phyloP scores from a whole-genome alignment of 192 early-diverging fungal species.

The Entophlyctis helioformis region DNA sequence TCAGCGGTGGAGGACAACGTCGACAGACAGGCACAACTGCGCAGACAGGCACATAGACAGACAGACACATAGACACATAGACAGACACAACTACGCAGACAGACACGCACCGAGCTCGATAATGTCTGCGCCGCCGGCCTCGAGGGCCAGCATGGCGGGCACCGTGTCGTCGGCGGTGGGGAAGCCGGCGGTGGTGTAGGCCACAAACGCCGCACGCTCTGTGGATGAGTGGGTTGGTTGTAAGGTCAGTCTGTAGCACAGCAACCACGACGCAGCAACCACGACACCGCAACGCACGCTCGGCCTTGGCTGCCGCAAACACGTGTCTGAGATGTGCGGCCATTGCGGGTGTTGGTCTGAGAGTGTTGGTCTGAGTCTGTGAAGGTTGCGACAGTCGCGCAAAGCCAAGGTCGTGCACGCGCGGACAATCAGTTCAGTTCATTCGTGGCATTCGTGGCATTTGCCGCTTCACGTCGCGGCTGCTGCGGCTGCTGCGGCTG shows the following conservation, averaged over 20 bases:
- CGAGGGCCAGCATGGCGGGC: slow-evolving; percentile 73
- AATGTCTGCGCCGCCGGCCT: slow-evolving; percentile 85
- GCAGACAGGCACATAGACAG: too few relatives aligned
- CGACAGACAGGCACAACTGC: not conserved
- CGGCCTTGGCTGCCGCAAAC: slow-evolving; percentile 10
- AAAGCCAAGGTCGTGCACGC: too few relatives aligned
- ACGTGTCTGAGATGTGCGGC: slow-evolving; percentile 7
- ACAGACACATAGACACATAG: too few relatives aligned
- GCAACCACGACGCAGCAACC: not conserved
- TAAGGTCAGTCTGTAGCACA: not conserved
- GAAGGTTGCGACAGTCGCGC: too few relatives aligned
- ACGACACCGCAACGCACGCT: not conserved
- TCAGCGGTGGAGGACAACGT: not conserved
- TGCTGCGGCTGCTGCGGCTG: too few relatives aligned
- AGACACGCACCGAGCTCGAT: slow-evolving; percentile 74
- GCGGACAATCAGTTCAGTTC: too few relatives aligned
- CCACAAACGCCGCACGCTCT: slow-evolving; percentile 73
- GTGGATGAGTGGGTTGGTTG: not conserved
- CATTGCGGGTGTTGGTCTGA: slow-evolving; percentile 12
- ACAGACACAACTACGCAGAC: too few relatives aligned
- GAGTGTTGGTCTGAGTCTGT: too few relatives aligned
- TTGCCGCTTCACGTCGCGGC: too few relatives aligned
- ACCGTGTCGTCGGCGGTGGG: slow-evolving; percentile 70
- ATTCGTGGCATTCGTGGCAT: too few relatives aligned
- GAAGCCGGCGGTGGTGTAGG: slow-evolving; percentile 88